A percentile compares a stretch with the other conserved stretches of the same genome.
Conservation (phyloP, 768 basidiomycete species). For the Inosperma sp. region DNA sequence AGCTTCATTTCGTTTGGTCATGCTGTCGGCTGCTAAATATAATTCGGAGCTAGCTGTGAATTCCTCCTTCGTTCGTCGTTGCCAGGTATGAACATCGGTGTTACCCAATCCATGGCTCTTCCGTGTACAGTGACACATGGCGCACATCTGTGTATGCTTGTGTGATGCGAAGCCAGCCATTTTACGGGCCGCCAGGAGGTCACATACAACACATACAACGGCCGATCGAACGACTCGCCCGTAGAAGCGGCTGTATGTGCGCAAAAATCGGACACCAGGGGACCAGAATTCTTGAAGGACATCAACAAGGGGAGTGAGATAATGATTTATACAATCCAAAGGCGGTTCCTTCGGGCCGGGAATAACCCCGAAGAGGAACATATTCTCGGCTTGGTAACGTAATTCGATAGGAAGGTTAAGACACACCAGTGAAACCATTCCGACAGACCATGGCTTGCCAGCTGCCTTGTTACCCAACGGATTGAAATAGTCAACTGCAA, state of each 20-base stretch:
- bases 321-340: conserved; percentile 1
- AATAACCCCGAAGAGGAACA: conserved; percentile 3
- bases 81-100: too few species aligned
- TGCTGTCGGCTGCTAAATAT: too few species aligned
- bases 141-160: too few species aligned
- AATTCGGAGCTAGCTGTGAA: too few species aligned
- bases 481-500: neutral
- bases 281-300: neutral
- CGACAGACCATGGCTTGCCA: neutral
- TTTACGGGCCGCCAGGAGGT: conserved; percentile 12
- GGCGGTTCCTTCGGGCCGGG: conserved; percentile 6
- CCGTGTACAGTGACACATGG: too few species aligned
- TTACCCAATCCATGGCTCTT: too few species aligned
- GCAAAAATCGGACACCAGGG: neutral
- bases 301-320: neutral
- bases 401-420: neutral
- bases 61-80: too few species aligned
- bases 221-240: neutral
- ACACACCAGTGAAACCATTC: neutral
- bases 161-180: conserved; percentile 5
- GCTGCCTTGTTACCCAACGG: neutral
- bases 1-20: too few species aligned
- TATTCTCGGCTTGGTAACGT: conserved; percentile 1
- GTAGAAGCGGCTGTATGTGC: neutral
- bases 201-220: conserved; percentile 1